Conservation (phyloP, 2,329 filamentous ascomycete genomes). For the Cladophialophora yegresii region DNA sequence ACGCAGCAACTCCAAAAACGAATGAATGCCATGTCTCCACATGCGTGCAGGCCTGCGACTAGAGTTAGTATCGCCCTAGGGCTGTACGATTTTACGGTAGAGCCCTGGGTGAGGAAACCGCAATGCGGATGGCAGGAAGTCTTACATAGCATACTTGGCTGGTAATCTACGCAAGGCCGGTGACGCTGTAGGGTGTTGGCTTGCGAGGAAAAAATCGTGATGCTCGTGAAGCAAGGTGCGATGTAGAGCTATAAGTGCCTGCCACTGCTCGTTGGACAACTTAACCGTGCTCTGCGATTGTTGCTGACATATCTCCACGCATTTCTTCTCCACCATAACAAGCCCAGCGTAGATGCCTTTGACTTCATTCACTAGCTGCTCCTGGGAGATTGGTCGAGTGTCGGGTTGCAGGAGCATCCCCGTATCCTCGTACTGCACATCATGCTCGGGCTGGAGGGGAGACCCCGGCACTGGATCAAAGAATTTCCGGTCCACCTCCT, state of each 20-base stretch:
- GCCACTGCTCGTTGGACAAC: slow-evolving; percentile 71
- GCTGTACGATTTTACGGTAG: background rate
- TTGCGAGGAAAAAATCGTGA: slow-evolving; percentile 83
- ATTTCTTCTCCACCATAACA: slow-evolving; percentile 71
- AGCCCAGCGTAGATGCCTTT: slow-evolving; percentile 58
- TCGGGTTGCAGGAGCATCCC: slow-evolving; percentile 55
- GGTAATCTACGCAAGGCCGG: slow-evolving; percentile 68
- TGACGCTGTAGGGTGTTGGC: slow-evolving; percentile 78
- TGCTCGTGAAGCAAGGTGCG: slow-evolving; percentile 78
- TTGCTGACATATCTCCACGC: slow-evolving; percentile 76
- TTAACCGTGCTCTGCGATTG: slow-evolving; percentile 57
- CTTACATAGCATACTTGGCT: slow-evolving; percentile 75
- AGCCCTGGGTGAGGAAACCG: background rate
- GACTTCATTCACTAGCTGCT: slow-evolving; percentile 78
- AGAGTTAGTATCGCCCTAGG: background rate
- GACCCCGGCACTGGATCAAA: background rate
- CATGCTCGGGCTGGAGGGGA: slow-evolving; percentile 8
- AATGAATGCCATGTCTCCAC: slow-evolving; percentile 92
- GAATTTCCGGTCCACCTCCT: background rate
- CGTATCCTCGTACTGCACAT: slow-evolving; percentile 3
- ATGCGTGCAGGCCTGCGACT: slow-evolving; percentile 68
- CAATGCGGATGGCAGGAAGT: background rate
- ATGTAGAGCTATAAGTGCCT: slow-evolving; percentile 79
- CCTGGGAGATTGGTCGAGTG: slow-evolving; percentile 70
- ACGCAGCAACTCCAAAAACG: slow-evolving; percentile 74